Base-by-base conservation (phyloP, 2,329 filamentous ascomycete genomes). In the Xylaria sp. region DNA sequence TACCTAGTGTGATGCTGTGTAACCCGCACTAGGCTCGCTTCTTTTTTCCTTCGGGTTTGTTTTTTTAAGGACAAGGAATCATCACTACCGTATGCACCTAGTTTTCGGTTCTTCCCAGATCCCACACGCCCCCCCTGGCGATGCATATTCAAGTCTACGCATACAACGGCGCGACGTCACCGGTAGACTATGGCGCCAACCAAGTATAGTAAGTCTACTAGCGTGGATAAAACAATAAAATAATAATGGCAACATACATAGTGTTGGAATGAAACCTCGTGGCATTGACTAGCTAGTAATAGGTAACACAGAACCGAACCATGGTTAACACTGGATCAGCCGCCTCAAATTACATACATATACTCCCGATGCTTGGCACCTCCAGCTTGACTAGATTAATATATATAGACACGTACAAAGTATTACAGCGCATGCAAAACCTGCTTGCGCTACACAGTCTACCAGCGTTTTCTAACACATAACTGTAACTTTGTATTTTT, bases 181-280 rank as follows among this genome's bases (percentile, higher is more conserved):
- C n/a, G n/a, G n/a, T n/a, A n/a, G n/a, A n/a, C n/a, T n/a, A n/a
- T n/a, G 9, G 38, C 51, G 31, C 40, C 45, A 45, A 9, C 28
- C 28, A 5, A 31, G 28, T 31, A 9, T 31, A 9, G 28, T 9
- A 31, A 31, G 28, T 4, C 28, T 31, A 9, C 9, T 5, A 31
- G 28, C 9, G n/a, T 31, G 28, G 28, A 9, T 17, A 31, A 49
- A 25, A 37, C 23, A 50, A 47, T 31, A 25, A 42, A 35, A 51
- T 19, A 21, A 49, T 17, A 33, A 3, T 37, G 37, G 43, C 4
- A 65, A 66, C 61, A 66, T 19, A 66, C 55, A 43, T 9, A 31
- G 9, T n/a, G n/a, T n/a, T n/a, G n/a, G 28, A 31, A 31, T 31
- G 5, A n/a, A n/a, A n/a, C 68, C 70, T 70, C 70, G 69, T 72